These are phyloP conservation scores for Blumeriella jaapii DNA, from an alignment of 2,329 filamentous ascomycete species.

Conservation along the genomic window DNA sequence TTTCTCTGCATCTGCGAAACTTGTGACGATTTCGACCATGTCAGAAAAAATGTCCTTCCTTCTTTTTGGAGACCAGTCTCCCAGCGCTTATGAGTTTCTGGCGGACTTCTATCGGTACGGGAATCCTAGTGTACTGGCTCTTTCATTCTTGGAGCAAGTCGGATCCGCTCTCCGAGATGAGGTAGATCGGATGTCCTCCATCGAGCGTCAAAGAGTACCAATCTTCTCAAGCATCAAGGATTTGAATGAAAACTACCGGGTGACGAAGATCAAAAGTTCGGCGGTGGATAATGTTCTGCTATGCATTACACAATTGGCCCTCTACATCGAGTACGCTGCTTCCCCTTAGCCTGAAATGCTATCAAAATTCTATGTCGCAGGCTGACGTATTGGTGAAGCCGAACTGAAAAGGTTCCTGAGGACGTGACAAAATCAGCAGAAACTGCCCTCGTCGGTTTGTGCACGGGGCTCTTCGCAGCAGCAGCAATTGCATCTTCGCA, in stretches of 20 bases:
- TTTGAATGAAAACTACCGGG: slow-evolving; percentile 52
- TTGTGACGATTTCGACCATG: slow-evolving; percentile 4
- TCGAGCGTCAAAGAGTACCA: slow-evolving; percentile 47
- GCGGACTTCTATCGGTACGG: slow-evolving; percentile 39
- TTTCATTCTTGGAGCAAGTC: slow-evolving; percentile 48
- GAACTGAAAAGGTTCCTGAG: slow-evolving; percentile 42
- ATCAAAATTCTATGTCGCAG: neutral
- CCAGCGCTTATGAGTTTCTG: slow-evolving; percentile 53
- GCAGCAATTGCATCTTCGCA: slow-evolving; percentile 52
- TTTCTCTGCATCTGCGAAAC: slow-evolving; percentile 1
- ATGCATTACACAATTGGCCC: slow-evolving; percentile 52
- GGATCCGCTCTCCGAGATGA: slow-evolving; percentile 48
- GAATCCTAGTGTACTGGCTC: slow-evolving; percentile 40
- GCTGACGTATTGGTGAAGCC: slow-evolving; percentile 26
- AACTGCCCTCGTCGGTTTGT: slow-evolving; percentile 50
- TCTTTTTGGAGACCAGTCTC: slow-evolving; percentile 62
- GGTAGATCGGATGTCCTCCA: slow-evolving; percentile 42
- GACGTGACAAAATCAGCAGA: slow-evolving; percentile 38
- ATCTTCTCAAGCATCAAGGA: slow-evolving; percentile 51
- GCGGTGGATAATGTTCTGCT: slow-evolving; percentile 54
- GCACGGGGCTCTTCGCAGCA: slow-evolving; percentile 61
- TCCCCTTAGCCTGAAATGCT: neutral
- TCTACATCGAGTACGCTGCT: slow-evolving; percentile 53
- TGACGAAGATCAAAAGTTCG: slow-evolving; percentile 43
- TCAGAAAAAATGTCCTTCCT: slow-evolving; percentile 37